Evolutionary conservation across 345 rosid species (phyloP), one percentile per base, ranked within the genome.

Genomic region (Gossypium herbaceum): DNA sequence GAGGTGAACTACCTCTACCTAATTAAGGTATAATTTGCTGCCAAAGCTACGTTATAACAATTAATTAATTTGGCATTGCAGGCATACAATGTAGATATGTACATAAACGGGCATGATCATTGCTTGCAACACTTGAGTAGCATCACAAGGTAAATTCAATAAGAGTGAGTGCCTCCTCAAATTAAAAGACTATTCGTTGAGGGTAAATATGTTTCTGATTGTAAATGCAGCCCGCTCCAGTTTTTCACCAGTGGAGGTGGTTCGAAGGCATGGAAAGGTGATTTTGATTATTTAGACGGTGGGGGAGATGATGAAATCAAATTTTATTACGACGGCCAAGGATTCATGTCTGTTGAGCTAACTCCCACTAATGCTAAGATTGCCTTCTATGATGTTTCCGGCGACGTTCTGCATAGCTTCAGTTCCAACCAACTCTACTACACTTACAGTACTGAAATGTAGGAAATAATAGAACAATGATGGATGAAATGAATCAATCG

Each of bases 251-350:
- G 92, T 62, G 96, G 94, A 25, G 94, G 89, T 16, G 96, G 97
- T n/a, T 92, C 97, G 16, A 89, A 91, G 73, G 96, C 97, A 56
- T 92, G 96, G 97, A 85, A 82, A 68, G 96, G 96, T 9, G 77
- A 55, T 25, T 22, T 83, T 0, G 15, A 8, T 7, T 63, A 81
- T 73, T 75, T 82, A 86, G 80, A 77, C 68, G 84, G 83, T 17
- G 59, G 12, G 19, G 71, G 72, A 5, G 7, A 34, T 34, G 41
- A 83, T 43, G 96, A 86, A 71, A 76, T 89, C 70, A 84, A 90
- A 80, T 75, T 92, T 2, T 92, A 85, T 68, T 78, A 89, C 9
- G 94, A 88, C 9, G 93, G 94, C 7, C 97, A 93, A 82, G 97
- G 96, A 45, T 91, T 92, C 78, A 76, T 91, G 86, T 85, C 91